Conservation (phyloP, 129 eudicot species). For the Helichrysum umbraculigerum region DNA sequence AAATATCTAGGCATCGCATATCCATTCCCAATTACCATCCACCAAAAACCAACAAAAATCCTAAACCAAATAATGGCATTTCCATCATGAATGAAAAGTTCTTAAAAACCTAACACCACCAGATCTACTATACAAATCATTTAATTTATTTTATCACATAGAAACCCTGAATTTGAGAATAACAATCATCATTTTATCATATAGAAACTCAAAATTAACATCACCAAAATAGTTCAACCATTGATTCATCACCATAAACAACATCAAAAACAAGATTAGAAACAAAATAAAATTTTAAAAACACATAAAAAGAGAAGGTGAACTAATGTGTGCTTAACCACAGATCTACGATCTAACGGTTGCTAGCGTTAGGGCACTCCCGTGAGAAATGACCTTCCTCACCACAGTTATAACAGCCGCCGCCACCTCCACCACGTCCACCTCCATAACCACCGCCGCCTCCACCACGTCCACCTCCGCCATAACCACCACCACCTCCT, state of each 20-base stretch:
- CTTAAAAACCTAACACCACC: no score
- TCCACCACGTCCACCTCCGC: slow-evolving; percentile 39
- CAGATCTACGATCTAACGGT: slow-evolving; percentile 30
- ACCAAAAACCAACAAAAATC: no score
- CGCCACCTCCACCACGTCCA: slow-evolving; percentile 45
- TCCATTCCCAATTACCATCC: no score
- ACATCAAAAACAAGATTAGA: neutral
- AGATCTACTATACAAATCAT: no score
- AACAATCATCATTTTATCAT: neutral
- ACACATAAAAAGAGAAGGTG: neutral
- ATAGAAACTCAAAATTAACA: neutral
- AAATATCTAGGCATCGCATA: no score
- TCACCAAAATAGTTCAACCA: neutral
- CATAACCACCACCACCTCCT: slow-evolving; percentile 47
- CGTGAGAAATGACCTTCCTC: slow-evolving; percentile 69
- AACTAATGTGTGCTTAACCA: neutral
- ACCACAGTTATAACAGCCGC: slow-evolving; percentile 66
- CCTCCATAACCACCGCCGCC: slow-evolving; percentile 41
- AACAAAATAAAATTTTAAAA: neutral
- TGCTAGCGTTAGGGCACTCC: slow-evolving; percentile 56
- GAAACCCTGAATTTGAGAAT: neutral
- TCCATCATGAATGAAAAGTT: no score
- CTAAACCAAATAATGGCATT: no score
- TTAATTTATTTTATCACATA: neutral
- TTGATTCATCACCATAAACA: neutral